Percentiles rank a stretch among this genome's conserved stretches.
These are phyloP conservation scores for Margaritispora aquatica DNA, from an alignment of 495 filamentous ascomycete species.

Conservation along the genomic window DNA sequence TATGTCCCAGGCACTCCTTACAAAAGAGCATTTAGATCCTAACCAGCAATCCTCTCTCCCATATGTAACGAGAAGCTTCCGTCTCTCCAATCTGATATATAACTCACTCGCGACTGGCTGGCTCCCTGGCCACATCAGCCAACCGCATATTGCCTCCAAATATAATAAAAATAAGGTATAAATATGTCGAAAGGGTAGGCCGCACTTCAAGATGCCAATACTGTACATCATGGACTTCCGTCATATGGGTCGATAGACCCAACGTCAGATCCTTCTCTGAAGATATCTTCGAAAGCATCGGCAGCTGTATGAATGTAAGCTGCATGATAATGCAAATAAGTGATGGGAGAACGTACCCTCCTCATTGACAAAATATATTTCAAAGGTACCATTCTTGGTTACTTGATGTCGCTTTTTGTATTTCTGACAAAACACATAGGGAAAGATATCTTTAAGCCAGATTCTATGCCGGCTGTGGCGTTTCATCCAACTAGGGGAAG, in stretches of 20 bases:
- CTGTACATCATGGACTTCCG: background rate
- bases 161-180: too few relatives aligned
- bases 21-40: background rate
- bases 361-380: conserved; percentile 19
- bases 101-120: background rate
- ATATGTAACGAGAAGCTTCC: background rate
- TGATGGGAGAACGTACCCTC: conserved; percentile 6
- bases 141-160: too few relatives aligned
- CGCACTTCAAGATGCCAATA: background rate
- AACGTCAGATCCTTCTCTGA: conserved; percentile 3
- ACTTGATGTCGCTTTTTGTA: conserved; percentile 35
- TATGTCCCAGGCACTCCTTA: background rate
- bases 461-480: conserved; percentile 44
- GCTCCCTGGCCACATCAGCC: too few relatives aligned
- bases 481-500: conserved; percentile 51
- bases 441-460: conserved; percentile 53
- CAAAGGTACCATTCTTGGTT: conserved; percentile 18
- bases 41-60: background rate
- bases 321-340: background rate
- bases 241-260: background rate
- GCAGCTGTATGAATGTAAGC: conserved; percentile 11
- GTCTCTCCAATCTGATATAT: background rate
- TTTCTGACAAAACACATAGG: conserved; percentile 54
- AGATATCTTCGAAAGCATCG: conserved; percentile 20
- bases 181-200: background rate